Base-by-base conservation (phyloP, 2,329 filamentous ascomycete species). In the Venturia carpophila region DNA sequence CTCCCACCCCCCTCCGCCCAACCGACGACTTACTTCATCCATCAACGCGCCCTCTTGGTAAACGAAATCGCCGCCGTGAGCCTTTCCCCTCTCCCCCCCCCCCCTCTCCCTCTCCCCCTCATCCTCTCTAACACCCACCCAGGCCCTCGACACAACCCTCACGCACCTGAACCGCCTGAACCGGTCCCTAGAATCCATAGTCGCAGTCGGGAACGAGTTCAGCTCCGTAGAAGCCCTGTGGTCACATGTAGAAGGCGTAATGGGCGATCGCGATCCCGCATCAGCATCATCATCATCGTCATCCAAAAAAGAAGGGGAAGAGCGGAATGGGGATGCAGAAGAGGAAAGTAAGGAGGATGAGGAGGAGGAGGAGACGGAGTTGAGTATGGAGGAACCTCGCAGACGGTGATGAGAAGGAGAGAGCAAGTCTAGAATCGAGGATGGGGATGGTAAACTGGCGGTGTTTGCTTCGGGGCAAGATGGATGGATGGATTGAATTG, bases 161-260 rank as follows among this genome's bases (percentile, higher is more conserved):
- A 90, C 92, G 71, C 97, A 96, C 72, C 91, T 97, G 76, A 99
- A 97, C 78, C 92, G 92, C 71, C 79, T 99, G 66, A 99, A 97
- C 75, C 87, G 93, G 42, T 93, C 89, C 47, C 80, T 99, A 21
- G 93, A 99, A 77, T 90, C 92, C 65, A 89, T 97, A 24, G 92
- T 95, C 67, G 87, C 91, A 60, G 93, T 99, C 63, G 94, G 94
- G 45, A 96, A 96, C 76, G 94, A 99, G 73, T 97, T 99, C 77
- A 88, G 90, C n/a, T 92, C 91, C 4, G 94, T 99, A 55, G 94
- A 99, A 76, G 92, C 91, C 39, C 83, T 99, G 19, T 99, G 94
- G 94, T 95, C 90, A 47, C 91, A 96, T 72, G 97, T 99, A 73
- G 94, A 99, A 78, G 90, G 88, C 69, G 92, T 97, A 70, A 97